Conservation (phyloP, 1,139 yeast genomes). For the Pneumocystis jirovecii region DNA sequence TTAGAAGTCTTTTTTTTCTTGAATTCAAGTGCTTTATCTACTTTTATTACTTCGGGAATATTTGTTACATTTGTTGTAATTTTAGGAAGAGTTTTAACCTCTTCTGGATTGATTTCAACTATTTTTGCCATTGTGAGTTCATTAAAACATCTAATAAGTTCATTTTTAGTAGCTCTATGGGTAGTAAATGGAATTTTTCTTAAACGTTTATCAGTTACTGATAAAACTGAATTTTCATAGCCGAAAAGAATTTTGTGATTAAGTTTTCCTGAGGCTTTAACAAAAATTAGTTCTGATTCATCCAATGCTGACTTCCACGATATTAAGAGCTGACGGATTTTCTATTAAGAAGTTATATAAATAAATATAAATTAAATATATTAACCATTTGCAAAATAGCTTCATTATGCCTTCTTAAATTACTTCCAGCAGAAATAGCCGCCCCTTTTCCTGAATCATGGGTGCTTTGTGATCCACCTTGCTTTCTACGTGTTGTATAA, state of each 20-base stretch:
- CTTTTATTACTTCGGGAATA: not conserved
- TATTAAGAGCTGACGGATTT: slow-evolving; percentile 50
- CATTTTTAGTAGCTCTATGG: slow-evolving; percentile 68
- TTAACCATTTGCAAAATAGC: slow-evolving; percentile 42
- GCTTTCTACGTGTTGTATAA: slow-evolving; percentile 90
- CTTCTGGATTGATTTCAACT: slow-evolving; percentile 23
- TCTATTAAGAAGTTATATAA: slow-evolving; percentile 26
- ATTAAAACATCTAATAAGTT: slow-evolving; percentile 73
- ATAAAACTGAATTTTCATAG: slow-evolving; percentile 41
- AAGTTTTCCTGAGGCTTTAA: slow-evolving; percentile 67
- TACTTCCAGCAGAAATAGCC: slow-evolving; percentile 93
- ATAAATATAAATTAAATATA: not conserved
- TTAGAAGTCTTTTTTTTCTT: not conserved
- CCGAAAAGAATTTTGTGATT: slow-evolving; percentile 55
- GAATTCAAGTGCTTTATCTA: slow-evolving; percentile 30
- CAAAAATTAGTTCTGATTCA: slow-evolving; percentile 54
- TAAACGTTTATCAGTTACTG: slow-evolving; percentile 40
- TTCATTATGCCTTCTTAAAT: slow-evolving; percentile 78
- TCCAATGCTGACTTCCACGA: slow-evolving; percentile 49
- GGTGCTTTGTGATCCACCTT: slow-evolving; percentile 94
- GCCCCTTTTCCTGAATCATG: slow-evolving; percentile 85
- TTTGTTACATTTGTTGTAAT: slow-evolving; percentile 14
- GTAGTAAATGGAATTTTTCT: slow-evolving; percentile 77
- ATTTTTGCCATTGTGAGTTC: slow-evolving; percentile 49
- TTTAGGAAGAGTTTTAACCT: slow-evolving; percentile 26